Evolutionary conservation across 257 asterid genomes (phyloP), one percentile per base, ranked within the genome.

Genomic region (Solanum sejunctum): DNA sequence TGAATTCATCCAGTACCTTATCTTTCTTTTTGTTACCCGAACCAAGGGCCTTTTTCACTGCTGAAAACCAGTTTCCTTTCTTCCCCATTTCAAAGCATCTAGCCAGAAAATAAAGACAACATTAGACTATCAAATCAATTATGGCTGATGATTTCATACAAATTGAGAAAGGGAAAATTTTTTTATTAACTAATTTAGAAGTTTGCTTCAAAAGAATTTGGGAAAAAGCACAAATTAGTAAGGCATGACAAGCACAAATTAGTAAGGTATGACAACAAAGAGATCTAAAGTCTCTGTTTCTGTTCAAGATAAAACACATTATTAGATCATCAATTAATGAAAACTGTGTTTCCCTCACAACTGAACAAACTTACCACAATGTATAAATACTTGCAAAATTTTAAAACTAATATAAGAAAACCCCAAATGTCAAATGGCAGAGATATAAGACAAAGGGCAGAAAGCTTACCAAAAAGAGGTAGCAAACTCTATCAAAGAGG

Each of bases 31-130:
- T 90, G 63, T 80, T 91, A 36, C 72, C 91, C 63, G 91, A 89
- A 78, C 86, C 90, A 84, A 93, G 86, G 6, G 88, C 97, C 85
- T 85, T 92, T 90, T 89, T 92, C 84, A 95, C 89, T 69, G 92
- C 90, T 73, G 88, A 87, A 87, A 90, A 83, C 89, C 92, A 92
- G 84, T 91, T 85, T 86, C 94, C 92, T 87, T 88, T 91, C 91
- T 89, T 92, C 86, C 95, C 94, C 98, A 95, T 93, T 88, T 86
- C 93, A 89, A 72, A 84, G 66, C 66, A 81, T 55, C 64, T 80
- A 47, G 5, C 41, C 32, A 49, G 58, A 67, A 43, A 67, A 32
- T 45, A 15, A 64, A 67, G 8, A 67, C 10, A 72, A 43, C 55
- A 43, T 41, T 71, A 10, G 23, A 26, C 45, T 51, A 26, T 52